Percentiles rank a stretch among this genome's conserved stretches.
These are phyloP conservation scores for Beta corolliflora DNA, from an alignment of 179 eudicot genomes.

Conservation along the genomic window DNA sequence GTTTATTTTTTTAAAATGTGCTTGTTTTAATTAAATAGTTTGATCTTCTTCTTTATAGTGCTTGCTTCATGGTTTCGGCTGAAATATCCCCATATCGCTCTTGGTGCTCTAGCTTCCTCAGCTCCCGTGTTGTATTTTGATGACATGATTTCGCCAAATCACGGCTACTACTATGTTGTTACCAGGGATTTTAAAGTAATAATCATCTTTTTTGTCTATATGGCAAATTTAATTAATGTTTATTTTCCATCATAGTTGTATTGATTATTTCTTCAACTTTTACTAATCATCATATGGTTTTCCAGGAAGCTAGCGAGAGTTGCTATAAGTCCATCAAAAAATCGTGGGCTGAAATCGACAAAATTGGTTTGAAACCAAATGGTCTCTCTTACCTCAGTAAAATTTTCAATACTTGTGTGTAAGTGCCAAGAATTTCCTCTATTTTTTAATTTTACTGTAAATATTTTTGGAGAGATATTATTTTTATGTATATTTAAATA, in stretches of 20 bases:
- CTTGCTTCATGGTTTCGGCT: slow-evolving; percentile 64
- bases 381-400: slow-evolving; percentile 43
- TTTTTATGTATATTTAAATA: too few species aligned
- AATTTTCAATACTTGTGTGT: slow-evolving; percentile 54
- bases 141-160: slow-evolving; percentile 40
- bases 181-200: slow-evolving; percentile 50
- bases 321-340: slow-evolving; percentile 46
- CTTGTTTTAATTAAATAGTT: neutral
- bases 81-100: slow-evolving; percentile 62
- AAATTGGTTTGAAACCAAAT: slow-evolving; percentile 39
- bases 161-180: slow-evolving; percentile 42
- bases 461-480: too few species aligned
- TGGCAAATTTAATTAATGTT: neutral
- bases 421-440: slow-evolving; percentile 8
- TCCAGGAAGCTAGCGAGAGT: slow-evolving; percentile 41
- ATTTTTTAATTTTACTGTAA: too few species aligned
- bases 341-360: slow-evolving; percentile 54
- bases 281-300: neutral
- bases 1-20: too few species aligned
- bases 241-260: neutral
- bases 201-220: neutral
- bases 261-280: neutral
- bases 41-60: slow-evolving; percentile 19
- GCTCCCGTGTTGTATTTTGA: slow-evolving; percentile 57
- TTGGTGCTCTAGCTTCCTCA: slow-evolving; percentile 62